Conservation (phyloP, 208 protist genomes). For the Leptomonas seymouri region DNA sequence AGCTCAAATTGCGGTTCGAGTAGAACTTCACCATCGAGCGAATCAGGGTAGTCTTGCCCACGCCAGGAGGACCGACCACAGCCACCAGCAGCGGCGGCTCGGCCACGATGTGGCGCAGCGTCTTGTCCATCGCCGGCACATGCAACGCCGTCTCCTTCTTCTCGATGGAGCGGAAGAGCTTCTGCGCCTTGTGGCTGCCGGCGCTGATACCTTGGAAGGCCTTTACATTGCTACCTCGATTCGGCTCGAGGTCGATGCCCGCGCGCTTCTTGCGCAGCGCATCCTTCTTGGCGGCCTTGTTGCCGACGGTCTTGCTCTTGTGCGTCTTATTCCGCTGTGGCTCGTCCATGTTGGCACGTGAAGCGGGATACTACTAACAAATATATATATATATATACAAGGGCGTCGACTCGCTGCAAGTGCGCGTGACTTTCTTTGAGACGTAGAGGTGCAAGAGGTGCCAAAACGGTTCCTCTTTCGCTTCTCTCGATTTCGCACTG, state of each 20-base stretch:
- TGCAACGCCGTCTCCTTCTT: constrained; percentile 85
- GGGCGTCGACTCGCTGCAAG: not conserved
- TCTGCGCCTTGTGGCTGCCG: constrained; percentile 80
- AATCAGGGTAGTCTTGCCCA: constrained; percentile 98
- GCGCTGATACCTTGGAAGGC: constrained; percentile 87
- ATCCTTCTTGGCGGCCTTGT: constrained; percentile 89
- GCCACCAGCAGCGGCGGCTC: constrained; percentile 96
- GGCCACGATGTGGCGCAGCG: constrained; percentile 73
- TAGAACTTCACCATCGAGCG: constrained; percentile 99
- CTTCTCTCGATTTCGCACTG: too few species aligned
- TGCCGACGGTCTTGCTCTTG: constrained; percentile 85
- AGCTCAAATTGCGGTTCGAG: constrained; percentile 93
- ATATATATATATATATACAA: constrained; percentile 8
- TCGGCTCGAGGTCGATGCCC: constrained; percentile 90
- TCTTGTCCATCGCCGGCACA: constrained; percentile 88
- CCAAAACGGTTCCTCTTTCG: too few species aligned
- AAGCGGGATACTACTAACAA: constrained; percentile 7
- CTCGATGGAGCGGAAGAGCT: constrained; percentile 83
- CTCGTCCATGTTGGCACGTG: constrained; percentile 43
- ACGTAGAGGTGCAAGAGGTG: constrained; percentile 3
- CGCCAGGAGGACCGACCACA: constrained; percentile 96
- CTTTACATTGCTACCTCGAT: constrained; percentile 90
- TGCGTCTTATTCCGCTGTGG: constrained; percentile 90
- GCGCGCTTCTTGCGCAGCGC: constrained; percentile 86
- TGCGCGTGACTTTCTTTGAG: not conserved